Evolutionary conservation across 805 yeast genomes (phyloP).

Genomic region (Candida multigemmis): DNA sequence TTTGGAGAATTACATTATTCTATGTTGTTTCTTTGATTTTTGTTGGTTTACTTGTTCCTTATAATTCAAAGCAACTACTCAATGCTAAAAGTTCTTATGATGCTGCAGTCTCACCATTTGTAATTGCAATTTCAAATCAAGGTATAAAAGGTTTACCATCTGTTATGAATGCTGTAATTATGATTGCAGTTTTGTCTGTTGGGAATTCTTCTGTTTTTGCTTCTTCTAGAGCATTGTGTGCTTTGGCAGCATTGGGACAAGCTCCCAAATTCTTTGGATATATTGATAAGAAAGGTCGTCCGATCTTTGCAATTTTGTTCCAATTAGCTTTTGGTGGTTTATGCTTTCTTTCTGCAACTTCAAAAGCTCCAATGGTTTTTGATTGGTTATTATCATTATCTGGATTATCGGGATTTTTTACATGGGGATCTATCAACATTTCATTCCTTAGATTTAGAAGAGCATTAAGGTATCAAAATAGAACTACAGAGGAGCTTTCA

Average conservation of each 20-base stretch:
- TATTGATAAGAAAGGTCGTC: conserved; percentile 22
- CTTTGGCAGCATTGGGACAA: conserved; percentile 20
- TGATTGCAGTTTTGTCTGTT: conserved; percentile 22
- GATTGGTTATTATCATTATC: conserved; percentile 21
- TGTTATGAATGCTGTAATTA: conserved; percentile 22
- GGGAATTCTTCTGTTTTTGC: conserved; percentile 30
- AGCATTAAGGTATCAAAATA: conserved; percentile 12
- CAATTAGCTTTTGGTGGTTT: conserved; percentile 18
- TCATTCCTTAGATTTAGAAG: conserved; percentile 21
- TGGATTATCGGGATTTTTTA: conserved; percentile 19
- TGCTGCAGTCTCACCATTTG: conserved; percentile 29
- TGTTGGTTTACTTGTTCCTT: conserved; percentile 47
- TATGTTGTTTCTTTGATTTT: conserved; percentile 45
- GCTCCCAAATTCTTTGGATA: conserved; percentile 18
- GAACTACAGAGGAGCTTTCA: conserved; percentile 30
- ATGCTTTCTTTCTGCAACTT: conserved; percentile 17
- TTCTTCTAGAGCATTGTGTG: conserved; percentile 20
- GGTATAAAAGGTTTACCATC: conserved; percentile 21
- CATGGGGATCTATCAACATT: conserved; percentile 21
- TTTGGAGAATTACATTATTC: conserved; percentile 54
- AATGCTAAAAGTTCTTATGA: conserved; percentile 12
- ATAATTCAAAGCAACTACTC: conserved; percentile 6
- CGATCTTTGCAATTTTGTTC: conserved; percentile 15
- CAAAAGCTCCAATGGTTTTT: conserved; percentile 22
- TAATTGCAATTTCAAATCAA: conserved; percentile 24